These are phyloP conservation scores for Rutidosis leptorrhynchoides DNA, from an alignment of 129 eudicot species.

Conservation along the genomic window DNA sequence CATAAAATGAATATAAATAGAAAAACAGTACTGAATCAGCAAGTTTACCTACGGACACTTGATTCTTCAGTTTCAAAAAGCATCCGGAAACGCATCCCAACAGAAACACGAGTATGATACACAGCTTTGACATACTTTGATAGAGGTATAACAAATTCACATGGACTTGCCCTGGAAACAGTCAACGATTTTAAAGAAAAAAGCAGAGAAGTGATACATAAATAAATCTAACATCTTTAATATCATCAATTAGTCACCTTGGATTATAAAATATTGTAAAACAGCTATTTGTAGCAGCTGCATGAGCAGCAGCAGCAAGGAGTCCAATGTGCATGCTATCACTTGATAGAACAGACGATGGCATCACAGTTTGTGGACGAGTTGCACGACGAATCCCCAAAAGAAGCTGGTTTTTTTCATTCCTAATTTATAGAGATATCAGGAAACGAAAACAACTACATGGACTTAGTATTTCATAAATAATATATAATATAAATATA, in stretches of 20 bases:
- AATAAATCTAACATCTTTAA: constrained; percentile 1
- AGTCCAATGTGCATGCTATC: constrained; percentile 99
- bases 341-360: constrained; percentile 94
- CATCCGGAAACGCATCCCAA: constrained; percentile 99
- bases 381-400: constrained; percentile 92
- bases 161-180: constrained; percentile 86
- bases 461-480: background rate
- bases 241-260: constrained; percentile 42
- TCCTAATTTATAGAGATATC: constrained; percentile 42
- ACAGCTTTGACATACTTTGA: constrained; percentile 94
- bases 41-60: constrained; percentile 83
- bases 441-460: background rate
- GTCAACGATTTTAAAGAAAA: constrained; percentile 1
- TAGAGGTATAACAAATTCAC: constrained; percentile 89
- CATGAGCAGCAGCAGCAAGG: constrained; percentile 99
- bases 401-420: constrained; percentile 96
- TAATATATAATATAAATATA: too few relatives aligned
- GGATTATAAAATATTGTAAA: constrained; percentile 92
- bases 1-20: background rate
- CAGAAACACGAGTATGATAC: constrained; percentile 95
- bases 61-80: constrained; percentile 99
- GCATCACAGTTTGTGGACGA: constrained; percentile 98
- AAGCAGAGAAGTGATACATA: constrained; percentile 16
- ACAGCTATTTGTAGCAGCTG: constrained; percentile 95
- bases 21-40: background rate